Evolutionary conservation across 2,329 filamentous ascomycete species (phyloP), one percentile per base, ranked within the genome.

Genomic region (Calonectria naviculata): DNA sequence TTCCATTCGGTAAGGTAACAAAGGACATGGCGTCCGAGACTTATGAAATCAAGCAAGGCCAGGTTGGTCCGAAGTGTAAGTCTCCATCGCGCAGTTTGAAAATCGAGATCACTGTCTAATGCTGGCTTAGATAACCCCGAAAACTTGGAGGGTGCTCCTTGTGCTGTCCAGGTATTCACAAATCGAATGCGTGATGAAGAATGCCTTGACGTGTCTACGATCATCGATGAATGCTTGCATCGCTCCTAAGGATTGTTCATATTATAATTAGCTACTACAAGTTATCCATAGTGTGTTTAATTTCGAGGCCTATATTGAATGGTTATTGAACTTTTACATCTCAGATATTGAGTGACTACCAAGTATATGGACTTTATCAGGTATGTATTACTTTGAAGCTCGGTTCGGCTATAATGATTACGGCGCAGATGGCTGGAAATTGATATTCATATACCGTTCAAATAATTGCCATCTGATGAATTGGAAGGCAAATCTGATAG

Each of bases 131-230:
- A 84, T 4, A 38, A 58, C 15, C 80, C 85, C 0, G 81, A 82
- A 5, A 73, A 75, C 0, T 76, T 83, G 0, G 82, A 88, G 44
- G 86, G 85, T 1, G 80, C 83, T 4, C 87, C 87, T 0, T 85
- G 84, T 24, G 81, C 86, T 4, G 74, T 89, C 5, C 87, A 89
- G 72, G 72, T 89, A 4, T 76, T 87, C 24, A 82, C 87, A 0
- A 84, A 83, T 10, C 81, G 81, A 1, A 84, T 87, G 79, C 83
- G 84, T 56, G 87, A 89, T 24, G 87, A 89, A 71, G 84, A 88
- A 70, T 85, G 83, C 61, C 72, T 85, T 12, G 68, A 73, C 1
- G 54, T 73, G 9, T 67, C 74, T 7, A 65, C 44, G 2, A 12
- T 70, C 78, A 31, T 76, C 5, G 73, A 77, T 28, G 17, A 42